phyloP scores from a whole-genome alignment of 108 stramenopile species.

The Chaetoceros muelleri region DNA sequence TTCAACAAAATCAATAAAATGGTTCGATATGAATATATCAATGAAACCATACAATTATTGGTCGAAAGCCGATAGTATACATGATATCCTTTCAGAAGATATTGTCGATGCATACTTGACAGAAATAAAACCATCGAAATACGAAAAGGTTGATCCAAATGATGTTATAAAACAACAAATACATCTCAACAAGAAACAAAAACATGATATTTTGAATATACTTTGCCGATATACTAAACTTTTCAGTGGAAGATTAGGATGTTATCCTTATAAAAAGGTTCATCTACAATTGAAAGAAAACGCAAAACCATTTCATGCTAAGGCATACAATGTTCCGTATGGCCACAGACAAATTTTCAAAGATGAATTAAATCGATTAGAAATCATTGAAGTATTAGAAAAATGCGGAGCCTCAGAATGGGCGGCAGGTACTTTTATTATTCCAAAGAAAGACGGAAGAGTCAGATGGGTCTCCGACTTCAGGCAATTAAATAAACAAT shows the following conservation, averaged over 20 bases:
- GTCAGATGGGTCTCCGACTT: slow-evolving; percentile 29
- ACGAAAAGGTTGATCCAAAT: slow-evolving; percentile 11
- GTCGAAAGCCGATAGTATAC: not conserved
- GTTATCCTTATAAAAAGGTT: slow-evolving; percentile 17
- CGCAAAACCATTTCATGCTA: slow-evolving; percentile 13
- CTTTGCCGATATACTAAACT: slow-evolving; percentile 8
- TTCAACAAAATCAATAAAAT: not conserved
- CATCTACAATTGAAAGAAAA: slow-evolving; percentile 17
- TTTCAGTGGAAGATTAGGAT: slow-evolving; percentile 23
- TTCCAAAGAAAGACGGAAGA: slow-evolving; percentile 20
- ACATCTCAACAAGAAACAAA: slow-evolving; percentile 18
- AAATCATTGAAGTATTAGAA: slow-evolving; percentile 13
- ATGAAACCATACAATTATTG: slow-evolving; percentile 4
- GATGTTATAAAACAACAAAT: slow-evolving; percentile 15
- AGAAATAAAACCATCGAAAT: slow-evolving; percentile 26
- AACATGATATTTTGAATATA: slow-evolving; percentile 7
- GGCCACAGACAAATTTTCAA: slow-evolving; percentile 13
- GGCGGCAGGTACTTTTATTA: slow-evolving; percentile 15
- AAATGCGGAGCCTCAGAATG: slow-evolving; percentile 8
- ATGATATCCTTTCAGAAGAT: not conserved
- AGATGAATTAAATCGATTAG: slow-evolving; percentile 16
- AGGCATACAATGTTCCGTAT: slow-evolving; percentile 14
- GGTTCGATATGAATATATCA: slow-evolving; percentile 11
- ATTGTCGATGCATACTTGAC: not conserved
- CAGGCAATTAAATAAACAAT: slow-evolving; percentile 22